Conservation (phyloP, 805 yeast species). For the Candida schatavii region DNA sequence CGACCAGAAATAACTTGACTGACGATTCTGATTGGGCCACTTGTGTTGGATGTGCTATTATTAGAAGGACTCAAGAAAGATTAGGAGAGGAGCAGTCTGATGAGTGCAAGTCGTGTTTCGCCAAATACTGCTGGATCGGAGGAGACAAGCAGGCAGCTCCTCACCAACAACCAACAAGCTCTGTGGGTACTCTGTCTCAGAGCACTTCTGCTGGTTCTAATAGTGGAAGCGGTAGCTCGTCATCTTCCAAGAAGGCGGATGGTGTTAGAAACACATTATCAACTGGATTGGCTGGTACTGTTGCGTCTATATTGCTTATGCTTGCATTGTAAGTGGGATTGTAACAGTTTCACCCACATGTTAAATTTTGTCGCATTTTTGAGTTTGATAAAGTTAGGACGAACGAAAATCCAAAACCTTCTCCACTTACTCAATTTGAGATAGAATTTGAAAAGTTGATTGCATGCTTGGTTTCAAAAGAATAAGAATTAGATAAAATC, state of each 20-base stretch:
- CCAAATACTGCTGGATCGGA: conserved; percentile 68
- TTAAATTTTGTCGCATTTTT: too few relatives aligned
- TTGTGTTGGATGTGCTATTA: conserved; percentile 80
- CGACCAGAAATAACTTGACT: conserved; percentile 64
- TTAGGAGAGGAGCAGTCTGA: conserved; percentile 55
- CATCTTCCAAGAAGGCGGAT: conserved; percentile 7
- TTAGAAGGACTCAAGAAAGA: conserved; percentile 76
- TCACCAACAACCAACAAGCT: not conserved
- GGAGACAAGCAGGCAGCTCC: conserved; percentile 8
- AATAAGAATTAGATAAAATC: too few relatives aligned
- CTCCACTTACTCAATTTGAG: too few relatives aligned
- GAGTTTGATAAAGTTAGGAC: too few relatives aligned
- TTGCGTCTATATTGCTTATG: not conserved
- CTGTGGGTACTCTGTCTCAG: not conserved
- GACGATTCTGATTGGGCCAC: conserved; percentile 65
- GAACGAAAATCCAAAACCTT: too few relatives aligned
- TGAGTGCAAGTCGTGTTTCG: conserved; percentile 72
- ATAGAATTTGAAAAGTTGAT: too few relatives aligned
- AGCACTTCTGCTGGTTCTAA: not conserved
- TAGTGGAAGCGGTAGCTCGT: not conserved
- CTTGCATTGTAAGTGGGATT: not conserved
- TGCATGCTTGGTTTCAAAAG: too few relatives aligned
- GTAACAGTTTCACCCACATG: too few relatives aligned
- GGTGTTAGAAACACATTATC: not conserved
- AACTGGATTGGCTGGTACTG: not conserved